Evolutionary conservation across 441 rosid species (phyloP), one percentile per base, ranked within the genome.

Genomic region (Croton setiger): DNA sequence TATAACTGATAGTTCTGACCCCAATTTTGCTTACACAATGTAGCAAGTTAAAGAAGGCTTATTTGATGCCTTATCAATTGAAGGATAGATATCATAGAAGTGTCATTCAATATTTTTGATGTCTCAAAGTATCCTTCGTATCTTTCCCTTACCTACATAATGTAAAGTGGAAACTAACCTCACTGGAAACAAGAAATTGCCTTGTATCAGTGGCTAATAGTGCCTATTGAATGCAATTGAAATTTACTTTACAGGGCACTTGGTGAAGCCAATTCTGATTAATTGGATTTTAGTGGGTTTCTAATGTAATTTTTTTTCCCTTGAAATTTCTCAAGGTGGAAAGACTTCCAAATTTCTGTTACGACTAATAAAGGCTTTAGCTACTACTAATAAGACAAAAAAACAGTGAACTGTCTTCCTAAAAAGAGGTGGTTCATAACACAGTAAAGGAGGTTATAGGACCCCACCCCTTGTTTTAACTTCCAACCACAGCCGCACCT

Each of bases 401-500:
- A 45, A 17, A 18, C 23, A 61, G 75, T 68, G 71, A 73, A 68
- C 64, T 58, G 56, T 68, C 18, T 71, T 51, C 0, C 33, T 51
- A 3, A 8, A 45, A 12, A 31, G 60, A 13, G 59, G 73, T 64
- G 64, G 66, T 43, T 51, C 36, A 35, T 45, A 51, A n/a, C 39
- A 52, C 8, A 44, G 35, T 49, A 37, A 21, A 59, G 49, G 12
- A 15, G 47, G 43, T 18, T 41, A 66, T 41, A 77, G 17, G 88
- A 67, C 76, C 88, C 75, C 53, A 41, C 58, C 18, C 48, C 5
- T 7, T 39, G 31, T 66, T 77, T 59, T 43, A 67, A 74, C 45
- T 75, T 64, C 37, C 83, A 78, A 67, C 93, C 97, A 83, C 90
- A 84, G 15, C 75, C 78, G 18, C 69, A 68, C 59, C 72, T 78